Evolutionary conservation across 352 stramenopile species (phyloP).

Genomic region (Pythium inflatum): DNA sequence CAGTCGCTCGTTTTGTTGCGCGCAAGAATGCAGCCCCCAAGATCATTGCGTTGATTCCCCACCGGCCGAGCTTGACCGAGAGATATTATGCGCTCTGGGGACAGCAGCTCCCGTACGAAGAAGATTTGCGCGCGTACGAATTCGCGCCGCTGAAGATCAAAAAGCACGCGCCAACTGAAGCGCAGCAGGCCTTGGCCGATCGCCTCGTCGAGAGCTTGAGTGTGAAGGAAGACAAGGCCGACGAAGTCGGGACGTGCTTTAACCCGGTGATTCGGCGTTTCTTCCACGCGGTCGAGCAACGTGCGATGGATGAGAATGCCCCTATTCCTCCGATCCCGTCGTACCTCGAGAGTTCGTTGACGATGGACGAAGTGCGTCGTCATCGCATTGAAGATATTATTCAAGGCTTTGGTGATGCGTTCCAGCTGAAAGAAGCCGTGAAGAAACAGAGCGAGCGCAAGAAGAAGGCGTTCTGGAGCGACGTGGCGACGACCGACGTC

Average conservation of each 20-base stretch:
- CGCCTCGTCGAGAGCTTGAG: constrained; percentile 77
- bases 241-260: constrained; percentile 64
- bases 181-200: constrained; percentile 69
- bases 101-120: constrained; percentile 78
- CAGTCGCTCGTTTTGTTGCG: constrained; percentile 76
- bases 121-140: constrained; percentile 80
- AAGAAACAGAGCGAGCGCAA: constrained; percentile 65
- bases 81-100: constrained; percentile 77
- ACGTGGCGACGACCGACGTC: constrained; percentile 44
- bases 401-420: constrained; percentile 69
- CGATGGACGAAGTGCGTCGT: constrained; percentile 56
- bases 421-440: constrained; percentile 77
- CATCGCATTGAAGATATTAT: constrained; percentile 62
- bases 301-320: constrained; percentile 58
- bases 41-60: constrained; percentile 74
- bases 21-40: constrained; percentile 80
- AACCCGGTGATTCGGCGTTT: constrained; percentile 77
- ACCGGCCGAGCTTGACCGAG: constrained; percentile 42
- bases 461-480: constrained; percentile 85
- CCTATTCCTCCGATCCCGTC: constrained; percentile 51
- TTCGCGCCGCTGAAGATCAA: constrained; percentile 65
- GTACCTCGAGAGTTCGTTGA: constrained; percentile 65
- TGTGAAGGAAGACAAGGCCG: constrained; percentile 62
- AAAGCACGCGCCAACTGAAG: constrained; percentile 52
- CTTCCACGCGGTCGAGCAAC: constrained; percentile 63